phyloP scores from a whole-genome alignment of 2,329 filamentous ascomycete species.

The Sclerotinia minor region DNA sequence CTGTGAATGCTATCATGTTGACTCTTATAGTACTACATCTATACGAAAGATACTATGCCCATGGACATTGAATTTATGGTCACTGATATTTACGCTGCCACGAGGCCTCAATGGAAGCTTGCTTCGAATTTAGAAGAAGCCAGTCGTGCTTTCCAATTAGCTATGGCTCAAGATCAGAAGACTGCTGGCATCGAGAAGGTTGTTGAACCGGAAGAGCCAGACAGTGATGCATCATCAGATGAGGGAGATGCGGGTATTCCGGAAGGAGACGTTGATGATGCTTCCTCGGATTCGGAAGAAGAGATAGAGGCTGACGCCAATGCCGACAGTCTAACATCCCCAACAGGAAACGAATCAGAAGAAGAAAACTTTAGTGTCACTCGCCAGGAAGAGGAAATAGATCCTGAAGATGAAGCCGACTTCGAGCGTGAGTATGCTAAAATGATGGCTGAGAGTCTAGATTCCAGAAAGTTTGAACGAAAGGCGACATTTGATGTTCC shows the following conservation, averaged over 20 bases:
- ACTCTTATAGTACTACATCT: constrained; percentile 76
- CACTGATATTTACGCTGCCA: constrained; percentile 83
- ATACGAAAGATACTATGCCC: constrained; percentile 82
- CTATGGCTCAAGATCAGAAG: constrained; percentile 89
- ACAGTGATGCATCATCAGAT: constrained; percentile 70
- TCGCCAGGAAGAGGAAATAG: constrained; percentile 82
- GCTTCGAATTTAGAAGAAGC: constrained; percentile 80
- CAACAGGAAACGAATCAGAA: constrained; percentile 62
- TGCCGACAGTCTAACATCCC: constrained; percentile 51
- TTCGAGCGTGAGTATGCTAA: constrained; percentile 98
- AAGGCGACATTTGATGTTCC: constrained; percentile 96
- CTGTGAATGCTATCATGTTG: constrained; percentile 29
- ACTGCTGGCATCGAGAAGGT: constrained; percentile 68
- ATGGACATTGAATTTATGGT: constrained; percentile 98
- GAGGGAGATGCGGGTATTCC: constrained; percentile 61
- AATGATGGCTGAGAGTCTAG: constrained; percentile 96
- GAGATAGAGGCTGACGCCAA: constrained; percentile 55
- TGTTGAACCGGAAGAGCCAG: constrained; percentile 70
- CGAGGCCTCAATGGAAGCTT: constrained; percentile 91
- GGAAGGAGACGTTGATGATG: constrained; percentile 49
- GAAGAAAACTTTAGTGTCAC: constrained; percentile 93
- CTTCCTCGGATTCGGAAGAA: constrained; percentile 52
- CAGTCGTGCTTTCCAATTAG: constrained; percentile 76
- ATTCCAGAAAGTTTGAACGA: constrained; percentile 93
- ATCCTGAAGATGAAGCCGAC: constrained; percentile 92